Percentiles rank a stretch among this genome's conserved stretches.
Conservation (phyloP, 331 rosid genomes). For the Rosa hybrid region DNA sequence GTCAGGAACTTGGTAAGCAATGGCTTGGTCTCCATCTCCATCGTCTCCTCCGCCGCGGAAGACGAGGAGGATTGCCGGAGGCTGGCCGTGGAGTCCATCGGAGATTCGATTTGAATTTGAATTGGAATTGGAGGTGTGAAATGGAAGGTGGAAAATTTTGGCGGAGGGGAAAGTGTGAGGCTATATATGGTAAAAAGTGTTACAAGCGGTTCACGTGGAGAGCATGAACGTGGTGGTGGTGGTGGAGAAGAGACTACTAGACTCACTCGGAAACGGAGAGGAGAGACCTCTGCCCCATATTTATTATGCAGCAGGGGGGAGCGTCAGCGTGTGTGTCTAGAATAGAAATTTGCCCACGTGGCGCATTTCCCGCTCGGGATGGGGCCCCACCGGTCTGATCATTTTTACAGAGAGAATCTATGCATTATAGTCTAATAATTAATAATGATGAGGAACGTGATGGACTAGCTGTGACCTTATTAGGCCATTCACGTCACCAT, state of each 20-base stretch:
- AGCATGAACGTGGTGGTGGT: not conserved
- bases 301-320: not conserved
- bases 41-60: not conserved
- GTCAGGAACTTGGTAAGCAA: conserved; percentile 19
- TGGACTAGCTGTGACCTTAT: not conserved
- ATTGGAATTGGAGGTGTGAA: not conserved
- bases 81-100: not conserved
- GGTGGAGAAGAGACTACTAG: not conserved
- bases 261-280: not conserved
- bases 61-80: conserved; percentile 29
- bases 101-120: not conserved
- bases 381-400: not conserved
- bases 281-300: not conserved
- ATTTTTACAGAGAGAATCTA: not conserved
- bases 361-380: not conserved
- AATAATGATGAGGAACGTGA: not conserved
- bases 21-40: conserved; percentile 8
- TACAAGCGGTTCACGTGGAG: not conserved
- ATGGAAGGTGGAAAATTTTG: not conserved
- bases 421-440: not conserved
- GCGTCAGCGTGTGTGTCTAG: not conserved
- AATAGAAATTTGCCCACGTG: not conserved
- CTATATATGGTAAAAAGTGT: not conserved
- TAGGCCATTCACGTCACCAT: no score
- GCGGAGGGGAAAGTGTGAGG: not conserved